Percentiles rank a stretch among this genome's conserved stretches.
Conservation (phyloP, 495 filamentous ascomycete genomes). For the Halenospora varia region DNA sequence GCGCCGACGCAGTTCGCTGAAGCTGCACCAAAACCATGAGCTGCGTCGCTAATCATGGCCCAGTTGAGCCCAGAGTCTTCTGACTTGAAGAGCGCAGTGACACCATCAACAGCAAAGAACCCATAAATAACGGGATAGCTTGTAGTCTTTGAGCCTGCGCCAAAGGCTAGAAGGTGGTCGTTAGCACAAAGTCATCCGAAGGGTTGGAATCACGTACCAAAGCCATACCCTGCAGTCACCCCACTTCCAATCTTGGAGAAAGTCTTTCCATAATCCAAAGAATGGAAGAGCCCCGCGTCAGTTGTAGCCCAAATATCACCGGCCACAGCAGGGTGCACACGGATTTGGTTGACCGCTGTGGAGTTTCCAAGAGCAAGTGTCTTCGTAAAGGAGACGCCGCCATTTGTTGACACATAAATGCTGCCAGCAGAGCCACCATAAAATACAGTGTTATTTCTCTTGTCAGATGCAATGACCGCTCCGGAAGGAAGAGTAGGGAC, state of each 20-base stretch:
- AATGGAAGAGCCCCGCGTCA: slow-evolving; percentile 48
- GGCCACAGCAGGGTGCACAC: slow-evolving; percentile 40
- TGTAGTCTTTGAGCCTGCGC: background rate
- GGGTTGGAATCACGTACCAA: slow-evolving; percentile 1
- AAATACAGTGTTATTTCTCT: slow-evolving; percentile 45
- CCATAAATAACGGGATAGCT: slow-evolving; percentile 12
- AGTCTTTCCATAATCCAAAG: slow-evolving; percentile 41
- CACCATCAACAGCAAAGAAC: slow-evolving; percentile 11
- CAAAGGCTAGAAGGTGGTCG: slow-evolving; percentile 6
- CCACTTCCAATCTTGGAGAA: slow-evolving; percentile 32
- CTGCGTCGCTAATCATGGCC: slow-evolving; percentile 47
- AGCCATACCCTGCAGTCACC: background rate
- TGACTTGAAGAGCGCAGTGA: slow-evolving; percentile 41
- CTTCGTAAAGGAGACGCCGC: slow-evolving; percentile 38
- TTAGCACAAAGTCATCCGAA: background rate
- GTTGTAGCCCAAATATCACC: slow-evolving; percentile 53
- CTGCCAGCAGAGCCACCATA: slow-evolving; percentile 43
- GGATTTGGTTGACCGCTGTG: slow-evolving; percentile 41
- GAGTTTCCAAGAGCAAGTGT: slow-evolving; percentile 31
- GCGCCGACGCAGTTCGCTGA: slow-evolving; percentile 41
- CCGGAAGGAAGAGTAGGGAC: slow-evolving; percentile 31
- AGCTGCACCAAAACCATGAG: slow-evolving; percentile 48
- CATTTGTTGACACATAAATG: slow-evolving; percentile 27
- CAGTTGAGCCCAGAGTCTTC: slow-evolving; percentile 44
- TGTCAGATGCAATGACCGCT: slow-evolving; percentile 49